A percentile compares a stretch with the other conserved stretches of the same genome.
These are phyloP conservation scores for Asterella californica DNA, from an alignment of 225 moss, liverwort and hornwort genomes.

Conservation along the genomic window DNA sequence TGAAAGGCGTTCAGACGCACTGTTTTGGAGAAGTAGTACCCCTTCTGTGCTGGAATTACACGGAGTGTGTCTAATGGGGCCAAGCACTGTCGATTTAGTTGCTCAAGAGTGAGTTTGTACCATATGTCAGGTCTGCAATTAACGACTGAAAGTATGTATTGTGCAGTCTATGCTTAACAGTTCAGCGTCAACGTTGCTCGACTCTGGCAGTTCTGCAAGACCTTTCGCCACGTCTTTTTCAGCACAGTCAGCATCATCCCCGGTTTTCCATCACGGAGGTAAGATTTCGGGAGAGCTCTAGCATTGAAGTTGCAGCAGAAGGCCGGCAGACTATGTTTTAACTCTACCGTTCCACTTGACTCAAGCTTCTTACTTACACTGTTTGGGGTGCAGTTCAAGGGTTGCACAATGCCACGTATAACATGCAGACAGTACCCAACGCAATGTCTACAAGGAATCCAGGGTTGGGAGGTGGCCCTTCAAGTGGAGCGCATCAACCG, in stretches of 20 bases:
- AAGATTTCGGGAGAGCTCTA: neutral
- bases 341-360: neutral
- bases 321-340: neutral
- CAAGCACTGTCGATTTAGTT: neutral
- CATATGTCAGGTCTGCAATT: neutral
- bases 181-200: constrained; percentile 79
- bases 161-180: constrained; percentile 96
- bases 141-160: neutral
- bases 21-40: neutral
- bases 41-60: neutral
- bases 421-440: constrained; percentile 82
- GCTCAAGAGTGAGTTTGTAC: neutral
- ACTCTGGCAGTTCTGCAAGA: constrained; percentile 86
- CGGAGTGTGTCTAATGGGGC: neutral
- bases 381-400: constrained; percentile 67
- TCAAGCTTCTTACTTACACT: neutral
- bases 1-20: neutral
- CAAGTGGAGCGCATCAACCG: constrained; percentile 74
- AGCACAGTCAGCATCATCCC: constrained; percentile 78
- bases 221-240: constrained; percentile 79
- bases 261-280: constrained; percentile 91
- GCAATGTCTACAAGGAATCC: constrained; percentile 76
- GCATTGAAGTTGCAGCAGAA: neutral
- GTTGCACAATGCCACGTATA: constrained; percentile 84
- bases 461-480: constrained; percentile 79